phyloP scores from a whole-genome alignment of 2,329 filamentous ascomycete genomes.

The Fusarium cyanostomum region DNA sequence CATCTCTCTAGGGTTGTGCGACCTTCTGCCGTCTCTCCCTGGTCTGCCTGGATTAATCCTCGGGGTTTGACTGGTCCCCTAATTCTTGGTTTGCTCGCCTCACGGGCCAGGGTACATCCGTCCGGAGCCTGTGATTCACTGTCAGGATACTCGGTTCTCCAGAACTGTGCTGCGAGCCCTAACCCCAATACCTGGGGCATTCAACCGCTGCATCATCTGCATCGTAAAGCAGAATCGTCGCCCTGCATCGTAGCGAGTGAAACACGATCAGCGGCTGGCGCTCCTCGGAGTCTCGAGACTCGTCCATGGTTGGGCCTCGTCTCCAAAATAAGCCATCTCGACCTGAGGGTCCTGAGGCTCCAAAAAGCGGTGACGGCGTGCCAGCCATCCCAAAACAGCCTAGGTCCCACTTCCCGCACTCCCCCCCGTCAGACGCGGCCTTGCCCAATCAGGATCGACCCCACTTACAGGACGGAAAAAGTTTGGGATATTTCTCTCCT shows the following conservation, averaged over 20 bases:
- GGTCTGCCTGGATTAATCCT: slow-evolving; percentile 26
- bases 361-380: slow-evolving; percentile 44
- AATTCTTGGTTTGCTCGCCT: slow-evolving; percentile 29
- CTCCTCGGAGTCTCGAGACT: slow-evolving; percentile 15
- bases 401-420: slow-evolving; percentile 27
- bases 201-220: slow-evolving; percentile 5
- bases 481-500: slow-evolving; percentile 46
- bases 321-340: slow-evolving; percentile 6
- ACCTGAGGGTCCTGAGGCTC: slow-evolving; percentile 25
- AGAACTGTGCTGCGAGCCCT: slow-evolving; percentile 13
- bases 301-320: slow-evolving; percentile 22
- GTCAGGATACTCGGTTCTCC: slow-evolving; percentile 4
- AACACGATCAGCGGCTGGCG: slow-evolving; percentile 18
- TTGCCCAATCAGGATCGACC: slow-evolving; percentile 35
- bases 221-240: slow-evolving; percentile 14
- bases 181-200: slow-evolving; percentile 2
- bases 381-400: slow-evolving; percentile 22
- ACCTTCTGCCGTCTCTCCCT: slow-evolving; percentile 23
- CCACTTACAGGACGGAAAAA: slow-evolving; percentile 42
- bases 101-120: slow-evolving; percentile 30
- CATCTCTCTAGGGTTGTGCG: slow-evolving; percentile 7
- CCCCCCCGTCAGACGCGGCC: slow-evolving; percentile 24
- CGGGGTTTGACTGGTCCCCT: slow-evolving; percentile 34
- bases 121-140: slow-evolving; percentile 22
- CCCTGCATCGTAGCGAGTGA: slow-evolving; percentile 36